Conservation (phyloP, 805 yeast species). For the Ogataea thermomethanolica region DNA sequence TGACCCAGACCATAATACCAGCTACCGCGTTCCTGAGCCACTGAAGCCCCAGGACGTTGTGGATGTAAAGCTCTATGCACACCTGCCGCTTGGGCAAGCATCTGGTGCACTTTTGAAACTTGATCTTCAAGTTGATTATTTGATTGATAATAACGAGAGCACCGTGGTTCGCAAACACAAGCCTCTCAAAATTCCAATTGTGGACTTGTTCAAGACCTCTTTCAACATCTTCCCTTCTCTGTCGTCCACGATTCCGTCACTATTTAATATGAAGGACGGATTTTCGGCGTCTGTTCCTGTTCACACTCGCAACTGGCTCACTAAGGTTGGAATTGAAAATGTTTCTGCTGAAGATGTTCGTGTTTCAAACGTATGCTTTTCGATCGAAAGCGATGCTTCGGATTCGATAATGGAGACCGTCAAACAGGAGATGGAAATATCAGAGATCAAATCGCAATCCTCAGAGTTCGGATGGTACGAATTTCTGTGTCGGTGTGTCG, state of each 20-base stretch:
- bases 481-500: constrained; percentile 18
- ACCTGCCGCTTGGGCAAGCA: constrained; percentile 21
- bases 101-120: constrained; percentile 18
- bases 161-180: constrained; percentile 29
- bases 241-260: constrained; percentile 27
- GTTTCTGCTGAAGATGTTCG: constrained; percentile 28
- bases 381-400: constrained; percentile 6
- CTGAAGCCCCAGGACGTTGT: constrained; percentile 8
- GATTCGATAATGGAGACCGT: constrained; percentile 11
- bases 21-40: constrained; percentile 9
- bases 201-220: constrained; percentile 30
- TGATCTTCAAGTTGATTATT: constrained; percentile 22
- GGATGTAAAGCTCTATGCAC: constrained; percentile 7
- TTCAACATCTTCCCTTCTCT: constrained; percentile 34
- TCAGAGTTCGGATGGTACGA: constrained; percentile 9
- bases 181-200: constrained; percentile 25
- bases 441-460: constrained; percentile 1
- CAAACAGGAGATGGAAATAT: neutral
- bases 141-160: constrained; percentile 30
- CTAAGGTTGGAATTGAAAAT: constrained; percentile 31
- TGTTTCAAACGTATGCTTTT: constrained; percentile 31
- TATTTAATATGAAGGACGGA: constrained; percentile 18
- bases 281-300: constrained; percentile 23
- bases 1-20: constrained; percentile 6
- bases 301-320: constrained; percentile 37